Conservation (phyloP, 139 green algal species). For the Chlorella sp. region DNA sequence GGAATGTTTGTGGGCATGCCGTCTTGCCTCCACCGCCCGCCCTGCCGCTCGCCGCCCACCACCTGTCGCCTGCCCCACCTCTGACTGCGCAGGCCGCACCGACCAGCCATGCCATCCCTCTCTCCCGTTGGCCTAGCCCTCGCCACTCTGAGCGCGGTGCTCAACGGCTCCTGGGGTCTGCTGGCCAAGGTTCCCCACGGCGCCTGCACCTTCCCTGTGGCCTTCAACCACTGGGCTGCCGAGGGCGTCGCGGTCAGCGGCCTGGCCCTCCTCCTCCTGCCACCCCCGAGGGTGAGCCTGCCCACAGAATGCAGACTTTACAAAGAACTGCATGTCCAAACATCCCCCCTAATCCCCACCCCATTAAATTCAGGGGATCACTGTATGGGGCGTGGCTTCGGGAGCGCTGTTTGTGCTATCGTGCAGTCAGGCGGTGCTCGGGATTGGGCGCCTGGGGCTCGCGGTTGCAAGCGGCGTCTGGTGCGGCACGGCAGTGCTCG, state of each 20-base stretch:
- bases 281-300: slow-evolving; percentile 9
- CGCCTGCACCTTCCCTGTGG: background rate
- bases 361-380: slow-evolving; percentile 37
- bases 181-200: slow-evolving; percentile 22
- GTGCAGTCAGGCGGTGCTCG: slow-evolving; percentile 16
- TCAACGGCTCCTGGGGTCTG: slow-evolving; percentile 36
- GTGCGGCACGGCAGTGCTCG: slow-evolving; percentile 34
- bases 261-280: slow-evolving; percentile 2
- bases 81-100: no score
- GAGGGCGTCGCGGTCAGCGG: background rate
- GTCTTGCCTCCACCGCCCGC: no score
- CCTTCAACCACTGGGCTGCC: slow-evolving; percentile 28
- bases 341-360: no score
- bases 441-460: slow-evolving; percentile 27
- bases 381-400: slow-evolving; percentile 17
- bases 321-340: no score
- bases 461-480: slow-evolving; percentile 29
- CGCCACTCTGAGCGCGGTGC: slow-evolving; percentile 19
- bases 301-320: no score
- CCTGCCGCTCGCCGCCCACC: no score
- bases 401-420: slow-evolving; percentile 33
- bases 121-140: no score
- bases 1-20: no score
- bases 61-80: no score
- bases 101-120: no score